phyloP scores from a whole-genome alignment of 2,329 filamentous ascomycete genomes.

The Paraconiothyrium sp. region DNA sequence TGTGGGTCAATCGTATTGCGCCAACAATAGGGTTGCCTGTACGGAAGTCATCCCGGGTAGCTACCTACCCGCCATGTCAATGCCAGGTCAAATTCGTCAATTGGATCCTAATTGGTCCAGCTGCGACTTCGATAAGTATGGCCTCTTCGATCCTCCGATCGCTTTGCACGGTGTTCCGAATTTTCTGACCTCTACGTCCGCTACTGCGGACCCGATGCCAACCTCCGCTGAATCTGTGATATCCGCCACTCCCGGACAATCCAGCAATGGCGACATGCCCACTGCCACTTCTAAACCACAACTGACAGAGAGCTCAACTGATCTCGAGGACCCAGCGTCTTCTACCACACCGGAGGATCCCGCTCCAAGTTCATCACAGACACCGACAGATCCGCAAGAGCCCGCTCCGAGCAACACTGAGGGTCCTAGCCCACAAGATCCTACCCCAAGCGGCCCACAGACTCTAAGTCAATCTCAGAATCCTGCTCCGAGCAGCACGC shows the following conservation, averaged over 20 bases:
- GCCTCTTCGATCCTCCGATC: constrained; percentile 27
- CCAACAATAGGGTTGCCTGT: constrained; percentile 17
- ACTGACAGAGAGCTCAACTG: constrained; percentile 2
- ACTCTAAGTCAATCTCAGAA: neutral
- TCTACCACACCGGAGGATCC: constrained; percentile 3
- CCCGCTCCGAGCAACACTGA: neutral
- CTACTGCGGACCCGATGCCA: constrained; percentile 12
- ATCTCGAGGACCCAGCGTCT: constrained; percentile 11
- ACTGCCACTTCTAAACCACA: constrained; percentile 1
- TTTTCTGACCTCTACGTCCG: constrained; percentile 18
- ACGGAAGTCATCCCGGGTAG: constrained; percentile 22
- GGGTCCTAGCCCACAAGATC: neutral
- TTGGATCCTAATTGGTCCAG: constrained; percentile 26
- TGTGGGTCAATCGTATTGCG: constrained; percentile 15
- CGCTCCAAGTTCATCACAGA: neutral
- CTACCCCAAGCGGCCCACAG: neutral
- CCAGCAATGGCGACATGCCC: constrained; percentile 4
- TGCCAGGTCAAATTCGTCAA: constrained; percentile 28
- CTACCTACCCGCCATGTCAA: constrained; percentile 26
- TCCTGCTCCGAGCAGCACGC: constrained; percentile 2
- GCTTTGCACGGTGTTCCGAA: constrained; percentile 20
- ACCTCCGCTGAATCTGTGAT: constrained; percentile 16
- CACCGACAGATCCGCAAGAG: constrained; percentile 5
- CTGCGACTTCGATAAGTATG: constrained; percentile 23
- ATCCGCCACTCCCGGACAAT: constrained; percentile 12